Percentiles rank a stretch among this genome's conserved stretches.
These are phyloP conservation scores for Gynochthodes officinalis DNA, from an alignment of 257 asterid genomes.

Conservation along the genomic window DNA sequence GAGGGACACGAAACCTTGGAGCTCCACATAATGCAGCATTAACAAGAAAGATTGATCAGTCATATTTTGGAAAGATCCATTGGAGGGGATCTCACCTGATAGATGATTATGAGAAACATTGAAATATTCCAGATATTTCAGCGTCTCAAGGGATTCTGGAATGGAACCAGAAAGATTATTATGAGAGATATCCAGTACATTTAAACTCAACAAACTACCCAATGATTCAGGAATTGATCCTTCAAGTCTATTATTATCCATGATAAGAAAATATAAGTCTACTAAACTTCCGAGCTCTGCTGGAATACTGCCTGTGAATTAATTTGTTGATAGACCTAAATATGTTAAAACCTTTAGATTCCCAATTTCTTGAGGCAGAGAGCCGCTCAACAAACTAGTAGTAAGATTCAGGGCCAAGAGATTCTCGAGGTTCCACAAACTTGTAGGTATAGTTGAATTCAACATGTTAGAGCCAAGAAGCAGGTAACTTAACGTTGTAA, in stretches of 20 bases:
- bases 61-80: slow-evolving; percentile 20
- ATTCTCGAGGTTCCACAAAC: slow-evolving; percentile 13
- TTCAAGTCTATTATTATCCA: slow-evolving; percentile 25
- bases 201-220: slow-evolving; percentile 10
- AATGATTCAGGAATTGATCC: slow-evolving; percentile 26
- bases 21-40: slow-evolving; percentile 11
- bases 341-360: background rate
- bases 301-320: background rate
- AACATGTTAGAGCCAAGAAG: background rate
- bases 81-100: slow-evolving; percentile 20
- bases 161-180: slow-evolving; percentile 26
- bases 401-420: slow-evolving; percentile 11
- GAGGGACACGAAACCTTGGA: background rate
- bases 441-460: slow-evolving; percentile 4
- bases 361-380: background rate
- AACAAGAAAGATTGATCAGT: slow-evolving; percentile 12
- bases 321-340: background rate
- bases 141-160: slow-evolving; percentile 16
- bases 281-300: background rate
- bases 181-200: slow-evolving; percentile 16
- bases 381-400: background rate
- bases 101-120: slow-evolving; percentile 1
- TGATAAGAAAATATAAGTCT: background rate
- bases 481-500: background rate
- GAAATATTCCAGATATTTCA: background rate